These are phyloP conservation scores for Mycena floridula DNA, from an alignment of 768 basidiomycete species.

Conservation along the genomic window DNA sequence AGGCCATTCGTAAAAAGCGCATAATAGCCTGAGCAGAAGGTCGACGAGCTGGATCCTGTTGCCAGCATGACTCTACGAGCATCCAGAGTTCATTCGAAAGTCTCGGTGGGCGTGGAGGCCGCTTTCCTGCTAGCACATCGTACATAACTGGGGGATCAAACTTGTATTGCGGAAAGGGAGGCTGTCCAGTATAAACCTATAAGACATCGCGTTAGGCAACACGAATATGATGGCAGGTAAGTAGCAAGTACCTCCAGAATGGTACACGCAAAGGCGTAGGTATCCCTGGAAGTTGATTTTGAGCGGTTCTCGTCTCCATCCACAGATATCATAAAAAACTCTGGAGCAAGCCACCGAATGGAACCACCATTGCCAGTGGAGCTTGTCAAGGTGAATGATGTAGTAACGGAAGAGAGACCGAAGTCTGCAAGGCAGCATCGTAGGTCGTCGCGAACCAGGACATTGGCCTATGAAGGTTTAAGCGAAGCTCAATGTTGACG, in stretches of 20 bases:
- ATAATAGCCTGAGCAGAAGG: too few relatives aligned
- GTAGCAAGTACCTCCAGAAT: neutral
- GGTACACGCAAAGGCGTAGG: neutral
- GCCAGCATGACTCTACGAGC: neutral
- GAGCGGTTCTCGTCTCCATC: neutral
- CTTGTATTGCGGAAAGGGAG: neutral
- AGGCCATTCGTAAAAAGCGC: too few relatives aligned
- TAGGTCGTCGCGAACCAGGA: neutral
- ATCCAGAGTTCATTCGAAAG: neutral
- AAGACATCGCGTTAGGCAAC: too few relatives aligned
- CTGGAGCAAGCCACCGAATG: neutral
- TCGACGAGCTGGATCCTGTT: neutral
- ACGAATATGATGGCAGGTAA: neutral
- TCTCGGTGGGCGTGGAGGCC: neutral
- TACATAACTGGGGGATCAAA: neutral
- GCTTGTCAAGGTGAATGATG: neutral
- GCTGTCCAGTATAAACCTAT: neutral
- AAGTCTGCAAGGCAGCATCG: conserved; percentile 4
- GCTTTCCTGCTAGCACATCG: neutral
- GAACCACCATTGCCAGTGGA: neutral
- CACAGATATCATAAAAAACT: neutral
- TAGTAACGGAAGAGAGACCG: neutral
- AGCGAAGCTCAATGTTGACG: too few relatives aligned
- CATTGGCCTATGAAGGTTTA: too few relatives aligned
- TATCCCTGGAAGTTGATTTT: neutral